Evolutionary conservation across 2,329 filamentous ascomycete species (phyloP).

Genomic region (Thielaviopsis euricoi): DNA sequence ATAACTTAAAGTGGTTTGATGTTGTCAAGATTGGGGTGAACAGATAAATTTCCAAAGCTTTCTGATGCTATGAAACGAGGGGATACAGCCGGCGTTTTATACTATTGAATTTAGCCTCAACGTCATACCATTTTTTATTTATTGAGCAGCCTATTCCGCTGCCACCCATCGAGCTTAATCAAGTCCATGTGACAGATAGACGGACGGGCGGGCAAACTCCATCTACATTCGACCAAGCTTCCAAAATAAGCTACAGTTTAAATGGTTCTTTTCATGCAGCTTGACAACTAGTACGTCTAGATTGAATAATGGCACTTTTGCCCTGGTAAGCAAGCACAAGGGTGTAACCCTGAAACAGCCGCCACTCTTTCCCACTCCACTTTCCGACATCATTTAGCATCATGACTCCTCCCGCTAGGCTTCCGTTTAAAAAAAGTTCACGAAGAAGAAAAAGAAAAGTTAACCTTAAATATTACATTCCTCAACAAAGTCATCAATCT

Average conservation of each 20-base stretch:
- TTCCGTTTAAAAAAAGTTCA: not conserved
- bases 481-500: no score
- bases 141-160: not conserved
- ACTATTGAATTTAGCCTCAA: not conserved
- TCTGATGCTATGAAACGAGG: not conserved
- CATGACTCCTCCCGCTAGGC: not conserved
- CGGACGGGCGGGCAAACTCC: no score
- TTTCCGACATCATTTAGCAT: not conserved
- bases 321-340: not conserved
- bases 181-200: no score
- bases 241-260: no score
- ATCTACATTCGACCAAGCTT: no score
- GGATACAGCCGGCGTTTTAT: not conserved
- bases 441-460: no score
- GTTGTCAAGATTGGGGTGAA: not conserved
- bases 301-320: no score
- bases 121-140: no score
- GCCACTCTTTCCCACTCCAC: not conserved
- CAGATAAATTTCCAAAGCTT: not conserved
- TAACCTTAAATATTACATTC: no score
- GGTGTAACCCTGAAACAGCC: not conserved
- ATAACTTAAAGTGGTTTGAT: not conserved
- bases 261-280: no score
- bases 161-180: not conserved
- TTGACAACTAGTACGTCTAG: no score